Conservation (phyloP, 768 basidiomycete genomes). For the Mrakia hoshinonis region DNA sequence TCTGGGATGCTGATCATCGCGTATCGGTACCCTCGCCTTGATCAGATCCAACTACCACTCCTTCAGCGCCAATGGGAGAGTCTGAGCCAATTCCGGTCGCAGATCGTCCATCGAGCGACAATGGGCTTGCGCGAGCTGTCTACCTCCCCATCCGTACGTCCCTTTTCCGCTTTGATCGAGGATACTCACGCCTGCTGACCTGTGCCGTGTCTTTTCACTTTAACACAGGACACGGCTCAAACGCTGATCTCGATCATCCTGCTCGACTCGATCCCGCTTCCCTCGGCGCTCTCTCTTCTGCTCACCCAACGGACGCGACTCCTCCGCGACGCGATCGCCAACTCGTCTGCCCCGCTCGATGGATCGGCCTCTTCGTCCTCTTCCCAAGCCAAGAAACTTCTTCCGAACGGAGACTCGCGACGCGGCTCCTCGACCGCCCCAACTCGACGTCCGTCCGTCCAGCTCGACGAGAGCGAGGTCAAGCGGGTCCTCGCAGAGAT, state of each 20-base stretch:
- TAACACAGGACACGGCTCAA: constrained; percentile 59
- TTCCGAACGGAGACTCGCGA: background rate
- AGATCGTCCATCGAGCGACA: constrained; percentile 82
- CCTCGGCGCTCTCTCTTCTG: constrained; percentile 61
- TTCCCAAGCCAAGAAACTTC: background rate
- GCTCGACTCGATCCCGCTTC: constrained; percentile 73
- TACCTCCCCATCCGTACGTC: constrained; percentile 7
- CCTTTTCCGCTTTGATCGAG: background rate
- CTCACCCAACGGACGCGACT: constrained; percentile 51
- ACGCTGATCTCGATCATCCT: constrained; percentile 74
- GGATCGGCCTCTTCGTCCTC: background rate
- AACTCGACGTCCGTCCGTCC: constrained; percentile 29
- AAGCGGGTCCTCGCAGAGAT: constrained; percentile 53
- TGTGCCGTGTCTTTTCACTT: background rate
- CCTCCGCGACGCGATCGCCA: constrained; percentile 33
- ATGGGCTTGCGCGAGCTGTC: constrained; percentile 58
- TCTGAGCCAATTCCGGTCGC: constrained; percentile 73
- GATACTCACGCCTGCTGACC: background rate
- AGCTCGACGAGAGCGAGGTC: constrained; percentile 38
- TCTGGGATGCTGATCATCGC: background rate
- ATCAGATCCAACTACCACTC: constrained; percentile 74
- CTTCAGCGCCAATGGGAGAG: constrained; percentile 89
- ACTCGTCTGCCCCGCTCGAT: constrained; percentile 5
- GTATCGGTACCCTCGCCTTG: background rate
- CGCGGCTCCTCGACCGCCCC: constrained; percentile 21